These are phyloP conservation scores for Calonectria hawksworthii DNA, from an alignment of 2,329 filamentous ascomycete genomes.

Conservation along the genomic window DNA sequence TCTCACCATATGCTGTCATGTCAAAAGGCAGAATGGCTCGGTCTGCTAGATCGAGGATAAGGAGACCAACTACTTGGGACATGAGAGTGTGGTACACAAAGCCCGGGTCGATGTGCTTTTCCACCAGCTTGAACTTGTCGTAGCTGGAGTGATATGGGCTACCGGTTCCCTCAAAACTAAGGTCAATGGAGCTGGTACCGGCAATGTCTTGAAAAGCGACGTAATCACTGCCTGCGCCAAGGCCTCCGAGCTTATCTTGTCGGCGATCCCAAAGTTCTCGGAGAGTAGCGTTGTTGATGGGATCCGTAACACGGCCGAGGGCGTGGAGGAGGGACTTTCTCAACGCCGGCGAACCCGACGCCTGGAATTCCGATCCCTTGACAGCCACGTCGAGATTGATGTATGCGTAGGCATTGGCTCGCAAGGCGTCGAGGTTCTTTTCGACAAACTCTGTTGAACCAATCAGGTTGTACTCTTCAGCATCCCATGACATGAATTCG, in stretches of 20 bases:
- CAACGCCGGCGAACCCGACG: constrained; percentile 86
- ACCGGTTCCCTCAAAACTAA: constrained; percentile 78
- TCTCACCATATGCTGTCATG: constrained; percentile 70
- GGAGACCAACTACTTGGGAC: constrained; percentile 82
- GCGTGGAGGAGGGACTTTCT: constrained; percentile 79
- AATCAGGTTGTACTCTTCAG: constrained; percentile 90
- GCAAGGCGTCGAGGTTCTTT: constrained; percentile 80
- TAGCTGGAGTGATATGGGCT: constrained; percentile 88
- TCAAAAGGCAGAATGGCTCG: constrained; percentile 67
- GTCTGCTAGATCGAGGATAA: constrained; percentile 90
- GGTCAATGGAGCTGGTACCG: constrained; percentile 88
- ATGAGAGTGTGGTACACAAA: constrained; percentile 86
- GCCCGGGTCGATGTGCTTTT: constrained; percentile 81
- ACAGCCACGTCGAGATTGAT: constrained; percentile 92
- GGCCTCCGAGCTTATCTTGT: constrained; percentile 72
- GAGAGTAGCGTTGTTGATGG: constrained; percentile 78
- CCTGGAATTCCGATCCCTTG: constrained; percentile 80
- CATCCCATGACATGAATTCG: constrained; percentile 98
- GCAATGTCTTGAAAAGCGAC: constrained; percentile 93
- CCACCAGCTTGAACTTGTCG: constrained; percentile 91
- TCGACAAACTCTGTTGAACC: constrained; percentile 97
- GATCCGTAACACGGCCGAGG: constrained; percentile 81
- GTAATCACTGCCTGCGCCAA: constrained; percentile 85
- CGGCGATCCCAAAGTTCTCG: constrained; percentile 81
- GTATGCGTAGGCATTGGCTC: constrained; percentile 84